Evolutionary conservation across 225 moss, liverwort and hornwort species (phyloP).

Genomic region (Polytrichum formosum): DNA sequence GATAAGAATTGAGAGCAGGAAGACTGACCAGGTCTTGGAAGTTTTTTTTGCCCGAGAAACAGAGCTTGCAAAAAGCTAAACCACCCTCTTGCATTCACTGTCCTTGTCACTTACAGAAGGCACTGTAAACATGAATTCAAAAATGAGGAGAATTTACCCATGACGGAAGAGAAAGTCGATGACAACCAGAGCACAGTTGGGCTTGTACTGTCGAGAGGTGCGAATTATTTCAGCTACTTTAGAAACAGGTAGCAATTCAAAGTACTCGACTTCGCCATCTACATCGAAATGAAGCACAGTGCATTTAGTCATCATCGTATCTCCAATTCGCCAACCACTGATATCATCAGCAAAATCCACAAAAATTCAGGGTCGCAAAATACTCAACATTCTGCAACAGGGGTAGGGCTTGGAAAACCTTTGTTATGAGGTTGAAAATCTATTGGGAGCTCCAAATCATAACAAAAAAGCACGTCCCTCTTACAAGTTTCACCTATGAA

Average conservation of each 20-base stretch:
- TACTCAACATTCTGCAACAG: background rate
- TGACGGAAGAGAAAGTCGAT: conserved; percentile 89
- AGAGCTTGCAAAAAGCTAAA: background rate
- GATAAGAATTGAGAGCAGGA: no score
- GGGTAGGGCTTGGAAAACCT: conserved; percentile 26
- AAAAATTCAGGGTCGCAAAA: background rate
- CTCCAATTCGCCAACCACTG: background rate
- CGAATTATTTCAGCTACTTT: conserved; percentile 62
- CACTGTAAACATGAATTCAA: no score
- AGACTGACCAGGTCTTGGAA: background rate
- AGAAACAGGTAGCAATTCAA: conserved; percentile 57
- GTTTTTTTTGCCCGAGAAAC: background rate
- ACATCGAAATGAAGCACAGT: conserved; percentile 13
- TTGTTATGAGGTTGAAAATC: conserved; percentile 80
- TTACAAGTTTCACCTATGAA: conserved; percentile 61
- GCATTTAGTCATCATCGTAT: background rate
- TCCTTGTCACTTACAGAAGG: background rate
- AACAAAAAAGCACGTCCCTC: conserved; percentile 88
- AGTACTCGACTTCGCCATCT: conserved; percentile 97
- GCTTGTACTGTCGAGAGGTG: conserved; percentile 67
- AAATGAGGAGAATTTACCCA: conserved; percentile 43
- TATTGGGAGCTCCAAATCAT: conserved; percentile 88
- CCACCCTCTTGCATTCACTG: background rate
- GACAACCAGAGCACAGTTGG: conserved; percentile 77
- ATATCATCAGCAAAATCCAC: background rate